phyloP scores from a whole-genome alignment of 306 rosid species.

The Prunus kanzakura region DNA sequence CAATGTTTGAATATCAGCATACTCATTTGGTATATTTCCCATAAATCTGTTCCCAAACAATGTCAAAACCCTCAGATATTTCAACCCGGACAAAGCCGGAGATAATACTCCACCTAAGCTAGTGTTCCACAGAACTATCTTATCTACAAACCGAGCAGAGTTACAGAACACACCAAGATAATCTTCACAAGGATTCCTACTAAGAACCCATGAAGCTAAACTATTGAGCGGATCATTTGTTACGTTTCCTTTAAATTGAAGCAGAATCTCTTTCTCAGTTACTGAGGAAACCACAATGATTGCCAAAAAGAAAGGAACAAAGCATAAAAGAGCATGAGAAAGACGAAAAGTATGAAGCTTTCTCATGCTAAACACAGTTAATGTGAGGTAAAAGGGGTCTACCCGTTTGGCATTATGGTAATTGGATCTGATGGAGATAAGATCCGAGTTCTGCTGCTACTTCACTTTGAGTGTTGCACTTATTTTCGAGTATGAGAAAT shows the following conservation, averaged over 20 bases:
- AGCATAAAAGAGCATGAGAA: conserved; percentile 69
- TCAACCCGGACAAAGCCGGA: conserved; percentile 71
- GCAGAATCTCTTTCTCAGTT: conserved; percentile 82
- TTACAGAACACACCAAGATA: conserved; percentile 69
- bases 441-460: conserved; percentile 39
- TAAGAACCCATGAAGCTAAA: conserved; percentile 61
- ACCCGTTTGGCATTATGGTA: conserved; percentile 67
- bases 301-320: conserved; percentile 41
- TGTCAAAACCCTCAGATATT: conserved; percentile 71
- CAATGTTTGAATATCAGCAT: conserved; percentile 57
- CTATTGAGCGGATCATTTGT: conserved; percentile 63
- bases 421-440: conserved; percentile 27
- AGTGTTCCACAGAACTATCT: conserved; percentile 79
- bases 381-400: conserved; percentile 25
- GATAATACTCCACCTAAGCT: conserved; percentile 75
- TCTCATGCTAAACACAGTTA: conserved; percentile 68
- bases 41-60: conserved; percentile 76
- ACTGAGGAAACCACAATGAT: conserved; percentile 36
- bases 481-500: conserved; percentile 25
- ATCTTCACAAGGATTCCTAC: conserved; percentile 66
- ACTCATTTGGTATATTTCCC: conserved; percentile 69
- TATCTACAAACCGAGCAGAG: conserved; percentile 74
- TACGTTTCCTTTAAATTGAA: conserved; percentile 75
- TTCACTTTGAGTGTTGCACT: conserved; percentile 16
- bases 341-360: conserved; percentile 47